A percentile compares a stretch with the other conserved stretches of the same genome.
Evolutionary conservation across 768 basidiomycete genomes (phyloP).

Genomic region (Mycena olivaceomarginata): DNA sequence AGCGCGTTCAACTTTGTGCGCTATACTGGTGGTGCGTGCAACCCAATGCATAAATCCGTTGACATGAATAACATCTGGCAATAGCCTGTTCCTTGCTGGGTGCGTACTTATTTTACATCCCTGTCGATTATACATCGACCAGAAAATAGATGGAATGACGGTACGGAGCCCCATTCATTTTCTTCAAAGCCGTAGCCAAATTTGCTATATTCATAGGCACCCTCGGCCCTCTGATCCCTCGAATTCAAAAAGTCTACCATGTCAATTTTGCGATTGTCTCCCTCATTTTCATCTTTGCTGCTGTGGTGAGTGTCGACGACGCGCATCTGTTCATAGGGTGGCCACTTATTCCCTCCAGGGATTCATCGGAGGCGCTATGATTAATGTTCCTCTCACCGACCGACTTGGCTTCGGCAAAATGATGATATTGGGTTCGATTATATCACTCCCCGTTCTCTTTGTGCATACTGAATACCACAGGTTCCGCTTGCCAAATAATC

Average conservation of each 20-base stretch:
- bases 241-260: conserved; percentile 40
- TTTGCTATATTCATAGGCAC: conserved; percentile 9
- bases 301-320: conserved; percentile 56
- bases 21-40: conserved; percentile 42
- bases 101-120: neutral
- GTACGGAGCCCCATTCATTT: neutral
- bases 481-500: conserved; percentile 70
- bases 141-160: conserved; percentile 28
- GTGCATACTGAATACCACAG: conserved; percentile 51
- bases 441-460: neutral
- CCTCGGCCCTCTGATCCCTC: conserved; percentile 39
- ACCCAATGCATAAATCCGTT: neutral
- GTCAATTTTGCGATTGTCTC: conserved; percentile 71
- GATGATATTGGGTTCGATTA: conserved; percentile 14
- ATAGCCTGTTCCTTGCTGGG: conserved; percentile 28
- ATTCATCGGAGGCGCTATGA: conserved; percentile 64
- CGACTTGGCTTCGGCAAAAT: conserved; percentile 65
- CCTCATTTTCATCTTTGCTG: conserved; percentile 71
- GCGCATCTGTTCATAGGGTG: neutral
- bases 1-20: conserved; percentile 38
- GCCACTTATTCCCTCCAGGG: conserved; percentile 56
- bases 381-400: conserved; percentile 68
- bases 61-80: neutral
- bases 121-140: neutral
- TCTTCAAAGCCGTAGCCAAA: too few species aligned